These are phyloP conservation scores for Areca catechu DNA, from an alignment of 176 grass and related monocot species.

Conservation along the genomic window DNA sequence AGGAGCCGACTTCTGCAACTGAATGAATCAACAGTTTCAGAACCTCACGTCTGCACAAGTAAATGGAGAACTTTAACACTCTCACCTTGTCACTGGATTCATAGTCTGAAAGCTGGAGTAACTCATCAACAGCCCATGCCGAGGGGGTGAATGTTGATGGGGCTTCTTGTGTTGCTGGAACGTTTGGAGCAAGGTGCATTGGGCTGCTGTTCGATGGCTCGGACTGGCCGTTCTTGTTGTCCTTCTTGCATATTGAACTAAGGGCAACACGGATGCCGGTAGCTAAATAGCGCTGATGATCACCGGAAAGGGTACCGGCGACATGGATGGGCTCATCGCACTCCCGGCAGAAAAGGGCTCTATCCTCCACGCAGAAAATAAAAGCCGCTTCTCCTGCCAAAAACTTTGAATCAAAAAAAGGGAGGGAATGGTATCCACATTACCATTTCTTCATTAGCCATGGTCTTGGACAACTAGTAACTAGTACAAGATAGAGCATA, in stretches of 20 bases:
- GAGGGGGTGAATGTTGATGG: conserved; percentile 41
- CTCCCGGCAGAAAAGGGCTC: conserved; percentile 94
- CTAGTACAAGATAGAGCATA: too few species aligned
- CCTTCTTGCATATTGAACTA: conserved; percentile 20
- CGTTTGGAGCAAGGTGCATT: conserved; percentile 19
- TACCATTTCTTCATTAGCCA: background rate
- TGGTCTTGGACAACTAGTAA: too few species aligned
- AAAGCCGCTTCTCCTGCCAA: conserved; percentile 87
- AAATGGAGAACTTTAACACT: background rate
- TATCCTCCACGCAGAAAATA: conserved; percentile 97
- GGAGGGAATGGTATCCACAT: background rate
- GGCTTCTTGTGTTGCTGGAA: conserved; percentile 30
- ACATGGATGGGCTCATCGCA: conserved; percentile 96
- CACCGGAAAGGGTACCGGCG: conserved; percentile 65
- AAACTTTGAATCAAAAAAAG: background rate
- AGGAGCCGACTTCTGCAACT: conserved; percentile 52
- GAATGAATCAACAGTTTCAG: background rate
- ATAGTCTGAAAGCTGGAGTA: conserved; percentile 81
- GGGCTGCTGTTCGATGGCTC: conserved; percentile 35
- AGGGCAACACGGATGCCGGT: conserved; percentile 79
- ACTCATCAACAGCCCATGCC: conserved; percentile 72
- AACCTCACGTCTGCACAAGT: too few species aligned
- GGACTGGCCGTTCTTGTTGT: conserved; percentile 15
- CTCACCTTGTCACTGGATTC: conserved; percentile 55
- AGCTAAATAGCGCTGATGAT: conserved; percentile 95